A percentile compares a stretch with the other conserved stretches of the same genome.
These are phyloP conservation scores for Russula foetens DNA, from an alignment of 768 basidiomycete genomes.

Conservation along the genomic window DNA sequence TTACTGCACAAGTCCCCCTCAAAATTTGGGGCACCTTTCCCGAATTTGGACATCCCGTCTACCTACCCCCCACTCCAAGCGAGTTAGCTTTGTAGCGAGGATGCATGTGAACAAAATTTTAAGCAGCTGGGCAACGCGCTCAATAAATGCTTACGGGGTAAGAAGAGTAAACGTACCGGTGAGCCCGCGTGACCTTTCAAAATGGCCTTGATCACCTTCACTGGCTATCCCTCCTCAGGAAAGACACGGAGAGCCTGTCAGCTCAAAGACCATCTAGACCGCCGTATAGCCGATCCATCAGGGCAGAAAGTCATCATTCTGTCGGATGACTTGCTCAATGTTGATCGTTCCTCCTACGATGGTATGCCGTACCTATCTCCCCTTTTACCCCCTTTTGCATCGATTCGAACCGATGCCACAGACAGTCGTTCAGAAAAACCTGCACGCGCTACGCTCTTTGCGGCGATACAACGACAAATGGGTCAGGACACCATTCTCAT, in stretches of 20 bases:
- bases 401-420: slow-evolving; percentile 25
- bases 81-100: no score
- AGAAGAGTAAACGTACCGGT: no score
- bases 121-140: no score
- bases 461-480: slow-evolving; percentile 71
- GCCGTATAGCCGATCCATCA: slow-evolving; percentile 37
- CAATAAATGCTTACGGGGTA: no score
- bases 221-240: slow-evolving; percentile 83
- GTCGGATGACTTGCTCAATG: slow-evolving; percentile 64
- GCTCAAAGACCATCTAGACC: slow-evolving; percentile 50
- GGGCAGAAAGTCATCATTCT: slow-evolving; percentile 41
- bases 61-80: no score
- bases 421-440: slow-evolving; percentile 82
- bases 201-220: slow-evolving; percentile 91
- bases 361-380: slow-evolving; percentile 38
- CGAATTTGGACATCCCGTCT: not conserved
- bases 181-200: no score
- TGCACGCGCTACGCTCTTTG: slow-evolving; percentile 75
- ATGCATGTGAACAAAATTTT: no score
- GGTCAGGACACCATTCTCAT: slow-evolving; percentile 71
- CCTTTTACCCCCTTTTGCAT: not conserved
- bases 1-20: no score
- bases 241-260: slow-evolving; percentile 70
- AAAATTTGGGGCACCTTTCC: not conserved
- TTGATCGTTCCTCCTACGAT: slow-evolving; percentile 62